phyloP scores from a whole-genome alignment of 1,139 yeast genomes.

The Pichiaceae sp. region DNA sequence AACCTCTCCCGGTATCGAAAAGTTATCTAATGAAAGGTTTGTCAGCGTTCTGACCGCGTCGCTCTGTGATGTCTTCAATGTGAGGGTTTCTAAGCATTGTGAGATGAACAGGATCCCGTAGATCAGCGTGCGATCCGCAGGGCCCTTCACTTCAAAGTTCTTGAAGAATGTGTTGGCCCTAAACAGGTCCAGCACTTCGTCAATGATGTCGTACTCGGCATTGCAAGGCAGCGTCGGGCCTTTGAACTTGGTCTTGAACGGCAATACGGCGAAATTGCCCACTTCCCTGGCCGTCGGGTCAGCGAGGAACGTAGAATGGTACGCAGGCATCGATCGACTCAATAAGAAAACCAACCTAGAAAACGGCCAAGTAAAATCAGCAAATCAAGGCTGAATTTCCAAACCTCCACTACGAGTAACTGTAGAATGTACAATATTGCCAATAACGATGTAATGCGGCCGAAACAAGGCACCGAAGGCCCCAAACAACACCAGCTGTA shows the following conservation, averaged over 20 bases:
- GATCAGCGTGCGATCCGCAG: constrained; percentile 88
- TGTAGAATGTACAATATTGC: no score
- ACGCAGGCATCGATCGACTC: constrained; percentile 43
- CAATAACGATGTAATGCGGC: no score
- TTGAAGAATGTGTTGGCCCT: constrained; percentile 94
- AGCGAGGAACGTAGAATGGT: constrained; percentile 83
- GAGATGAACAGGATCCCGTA: constrained; percentile 91
- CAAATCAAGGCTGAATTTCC: no score
- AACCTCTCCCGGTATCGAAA: constrained; percentile 90
- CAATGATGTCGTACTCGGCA: constrained; percentile 83
- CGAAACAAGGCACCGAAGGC: no score
- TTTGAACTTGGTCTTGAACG: constrained; percentile 73
- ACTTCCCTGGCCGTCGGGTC: constrained; percentile 40
- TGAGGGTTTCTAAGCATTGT: constrained; percentile 68
- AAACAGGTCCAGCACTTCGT: constrained; percentile 83
- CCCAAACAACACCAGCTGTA: no score
- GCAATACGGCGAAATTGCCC: constrained; percentile 70
- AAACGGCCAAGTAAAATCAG: no score
- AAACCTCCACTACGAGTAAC: no score
- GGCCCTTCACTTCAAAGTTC: constrained; percentile 93
- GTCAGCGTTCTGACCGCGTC: constrained; percentile 74
- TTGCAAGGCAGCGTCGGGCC: constrained; percentile 88
- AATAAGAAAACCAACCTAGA: no score
- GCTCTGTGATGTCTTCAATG: constrained; percentile 30
- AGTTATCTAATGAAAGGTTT: constrained; percentile 80